These are phyloP conservation scores for Ascodesmis nigricans DNA, from an alignment of 495 filamentous ascomycete genomes.

Conservation along the genomic window DNA sequence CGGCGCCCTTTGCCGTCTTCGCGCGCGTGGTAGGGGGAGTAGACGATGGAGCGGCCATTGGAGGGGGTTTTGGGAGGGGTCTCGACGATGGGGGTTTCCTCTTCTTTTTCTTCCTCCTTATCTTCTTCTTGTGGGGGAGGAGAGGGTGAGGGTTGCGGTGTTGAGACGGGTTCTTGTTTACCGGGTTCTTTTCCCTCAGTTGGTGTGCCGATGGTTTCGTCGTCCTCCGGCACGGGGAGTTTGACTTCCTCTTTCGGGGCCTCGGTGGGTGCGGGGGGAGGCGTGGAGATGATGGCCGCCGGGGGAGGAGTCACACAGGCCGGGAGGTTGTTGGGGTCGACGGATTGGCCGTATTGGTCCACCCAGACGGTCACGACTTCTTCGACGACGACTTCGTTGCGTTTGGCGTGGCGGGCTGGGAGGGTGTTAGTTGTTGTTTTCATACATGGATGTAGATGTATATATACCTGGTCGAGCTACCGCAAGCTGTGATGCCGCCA, in stretches of 20 bases:
- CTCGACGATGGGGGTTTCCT: no score
- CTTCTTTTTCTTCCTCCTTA: no score
- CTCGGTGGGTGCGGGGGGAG: background rate
- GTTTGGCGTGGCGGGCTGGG: slow-evolving; percentile 13
- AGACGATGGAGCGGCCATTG: slow-evolving; percentile 31
- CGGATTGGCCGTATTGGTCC: slow-evolving; percentile 35
- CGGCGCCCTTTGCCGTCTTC: background rate
- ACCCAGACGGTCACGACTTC: slow-evolving; percentile 27
- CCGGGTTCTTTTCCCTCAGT: slow-evolving; percentile 6
- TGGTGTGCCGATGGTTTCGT: slow-evolving; percentile 2
- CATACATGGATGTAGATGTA: background rate
- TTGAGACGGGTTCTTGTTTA: slow-evolving; percentile 3
- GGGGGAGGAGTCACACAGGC: slow-evolving; percentile 1
- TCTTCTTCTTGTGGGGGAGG: slow-evolving; percentile 5
- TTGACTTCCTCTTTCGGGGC: background rate
- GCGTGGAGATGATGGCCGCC: slow-evolving; percentile 2
- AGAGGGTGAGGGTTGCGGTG: slow-evolving; percentile 4
- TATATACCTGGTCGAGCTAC: slow-evolving; percentile 27
- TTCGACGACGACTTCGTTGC: slow-evolving; percentile 14
- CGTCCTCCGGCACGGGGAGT: background rate
- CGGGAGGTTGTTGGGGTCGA: slow-evolving; percentile 15
- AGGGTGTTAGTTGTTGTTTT: slow-evolving; percentile 5
- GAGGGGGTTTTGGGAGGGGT: slow-evolving; percentile 5
- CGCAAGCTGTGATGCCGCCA: slow-evolving; percentile 19
- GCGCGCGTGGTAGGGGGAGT: slow-evolving; percentile 42